Percentiles rank a stretch among this genome's conserved stretches.
Evolutionary conservation across 2,329 filamentous ascomycete genomes (phyloP).

Genomic region (Aspergillus aculeatus): DNA sequence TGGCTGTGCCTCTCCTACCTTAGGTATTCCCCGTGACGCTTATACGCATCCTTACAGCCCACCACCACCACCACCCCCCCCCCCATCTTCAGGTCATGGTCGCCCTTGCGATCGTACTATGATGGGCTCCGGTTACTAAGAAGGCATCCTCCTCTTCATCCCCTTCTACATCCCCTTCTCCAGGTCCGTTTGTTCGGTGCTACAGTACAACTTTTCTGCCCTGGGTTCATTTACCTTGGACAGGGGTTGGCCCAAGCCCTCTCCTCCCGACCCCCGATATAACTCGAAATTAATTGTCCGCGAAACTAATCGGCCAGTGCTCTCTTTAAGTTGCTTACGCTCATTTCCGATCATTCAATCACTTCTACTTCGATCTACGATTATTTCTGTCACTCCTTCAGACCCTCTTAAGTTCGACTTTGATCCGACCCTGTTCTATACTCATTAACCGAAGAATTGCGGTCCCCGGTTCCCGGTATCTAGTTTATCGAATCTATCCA

Average conservation of each 20-base stretch:
- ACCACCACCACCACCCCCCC: neutral
- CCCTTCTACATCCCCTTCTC: conserved; percentile 7
- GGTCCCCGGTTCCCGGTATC: neutral
- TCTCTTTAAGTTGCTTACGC: conserved; percentile 17
- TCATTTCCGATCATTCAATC: conserved; percentile 15
- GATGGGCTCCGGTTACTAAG: neutral
- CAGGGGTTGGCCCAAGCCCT: conserved; percentile 2
- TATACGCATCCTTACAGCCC: neutral
- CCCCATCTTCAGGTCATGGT: neutral
- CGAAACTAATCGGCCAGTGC: conserved; percentile 11
- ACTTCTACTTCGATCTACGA: conserved; percentile 1
- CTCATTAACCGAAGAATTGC: neutral
- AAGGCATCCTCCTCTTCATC: neutral
- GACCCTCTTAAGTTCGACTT: neutral
- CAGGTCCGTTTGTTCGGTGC: conserved; percentile 13
- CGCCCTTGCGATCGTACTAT: conserved; percentile 7
- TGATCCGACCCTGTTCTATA: neutral
- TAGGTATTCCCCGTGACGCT: neutral
- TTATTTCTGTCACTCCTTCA: conserved; percentile 19
- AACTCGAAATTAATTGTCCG: conserved; percentile 1
- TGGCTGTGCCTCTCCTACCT: too few relatives aligned
- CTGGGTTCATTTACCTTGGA: neutral
- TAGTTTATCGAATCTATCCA: neutral
- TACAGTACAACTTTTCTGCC: neutral
- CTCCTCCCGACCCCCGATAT: conserved; percentile 1